Evolutionary conservation across 1,284 basidiomycete genomes (phyloP).

Genomic region (Fomitopsis pinicola): DNA sequence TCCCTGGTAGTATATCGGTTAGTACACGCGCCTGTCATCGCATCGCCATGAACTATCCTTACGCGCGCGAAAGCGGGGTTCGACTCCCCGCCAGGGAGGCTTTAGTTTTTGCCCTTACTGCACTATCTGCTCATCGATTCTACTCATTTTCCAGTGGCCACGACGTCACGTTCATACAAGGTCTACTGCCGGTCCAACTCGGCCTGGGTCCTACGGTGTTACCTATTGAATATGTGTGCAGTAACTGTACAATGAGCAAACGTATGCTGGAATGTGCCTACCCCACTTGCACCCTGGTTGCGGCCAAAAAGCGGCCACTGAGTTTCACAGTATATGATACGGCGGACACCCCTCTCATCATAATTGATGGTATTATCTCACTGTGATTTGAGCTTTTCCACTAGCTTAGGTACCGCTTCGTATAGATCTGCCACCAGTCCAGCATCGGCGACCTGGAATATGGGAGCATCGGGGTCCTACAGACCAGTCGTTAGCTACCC

Average conservation of each 20-base stretch:
- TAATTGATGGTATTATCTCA: neutral
- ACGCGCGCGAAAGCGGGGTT: slow-evolving; percentile 36
- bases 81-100: slow-evolving; percentile 12
- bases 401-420: slow-evolving; percentile 83
- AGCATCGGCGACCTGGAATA: slow-evolving; percentile 97
- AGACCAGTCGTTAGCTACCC: neutral
- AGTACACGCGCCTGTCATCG: slow-evolving; percentile 8
- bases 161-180: too few relatives aligned
- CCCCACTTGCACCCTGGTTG: neutral
- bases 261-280: too few relatives aligned
- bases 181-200: too few relatives aligned
- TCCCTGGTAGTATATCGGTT: slow-evolving; percentile 10
- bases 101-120: neutral
- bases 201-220: too few relatives aligned
- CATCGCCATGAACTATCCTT: neutral
- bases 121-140: neutral
- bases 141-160: neutral
- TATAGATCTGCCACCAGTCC: slow-evolving; percentile 93
- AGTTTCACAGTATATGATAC: neutral
- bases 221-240: too few relatives aligned
- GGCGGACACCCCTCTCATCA: too few relatives aligned
- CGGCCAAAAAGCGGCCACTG: too few relatives aligned
- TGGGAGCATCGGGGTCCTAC: slow-evolving; percentile 95
- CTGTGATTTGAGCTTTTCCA: slow-evolving; percentile 75
- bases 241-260: too few relatives aligned